Evolutionary conservation across 768 basidiomycete genomes (phyloP).

Genomic region (Rhizopogon sp.): DNA sequence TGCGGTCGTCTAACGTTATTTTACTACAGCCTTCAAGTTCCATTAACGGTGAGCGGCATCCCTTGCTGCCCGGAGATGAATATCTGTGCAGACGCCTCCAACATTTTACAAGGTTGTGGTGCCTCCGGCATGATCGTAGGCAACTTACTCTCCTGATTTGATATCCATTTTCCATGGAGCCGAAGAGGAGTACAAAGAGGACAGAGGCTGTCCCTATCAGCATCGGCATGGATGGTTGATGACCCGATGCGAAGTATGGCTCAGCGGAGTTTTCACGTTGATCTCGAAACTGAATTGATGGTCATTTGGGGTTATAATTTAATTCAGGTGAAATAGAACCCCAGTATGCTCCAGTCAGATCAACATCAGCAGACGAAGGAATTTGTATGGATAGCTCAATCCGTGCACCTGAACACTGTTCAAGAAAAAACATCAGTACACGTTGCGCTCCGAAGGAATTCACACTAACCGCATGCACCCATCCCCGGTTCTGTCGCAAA

Average conservation of each 20-base stretch:
- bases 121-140: not conserved
- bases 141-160: not conserved
- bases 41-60: not conserved
- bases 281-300: not conserved
- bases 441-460: not conserved
- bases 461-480: conserved; percentile 71
- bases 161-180: not conserved
- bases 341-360: not conserved
- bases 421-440: not conserved
- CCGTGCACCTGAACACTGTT: conserved; percentile 24
- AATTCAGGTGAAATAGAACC: too few species aligned
- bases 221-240: not conserved
- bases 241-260: not conserved
- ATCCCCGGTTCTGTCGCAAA: conserved; percentile 82
- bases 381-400: conserved; percentile 4
- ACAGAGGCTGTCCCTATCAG: not conserved
- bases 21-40: not conserved
- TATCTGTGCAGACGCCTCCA: not conserved
- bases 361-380: not conserved
- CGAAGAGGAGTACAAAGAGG: not conserved
- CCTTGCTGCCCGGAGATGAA: not conserved
- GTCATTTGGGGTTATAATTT: too few species aligned
- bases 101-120: not conserved
- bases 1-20: not conserved
- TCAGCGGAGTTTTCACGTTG: not conserved